These are phyloP conservation scores for Solanum phureja DNA, from an alignment of 257 asterid species.

Conservation along the genomic window DNA sequence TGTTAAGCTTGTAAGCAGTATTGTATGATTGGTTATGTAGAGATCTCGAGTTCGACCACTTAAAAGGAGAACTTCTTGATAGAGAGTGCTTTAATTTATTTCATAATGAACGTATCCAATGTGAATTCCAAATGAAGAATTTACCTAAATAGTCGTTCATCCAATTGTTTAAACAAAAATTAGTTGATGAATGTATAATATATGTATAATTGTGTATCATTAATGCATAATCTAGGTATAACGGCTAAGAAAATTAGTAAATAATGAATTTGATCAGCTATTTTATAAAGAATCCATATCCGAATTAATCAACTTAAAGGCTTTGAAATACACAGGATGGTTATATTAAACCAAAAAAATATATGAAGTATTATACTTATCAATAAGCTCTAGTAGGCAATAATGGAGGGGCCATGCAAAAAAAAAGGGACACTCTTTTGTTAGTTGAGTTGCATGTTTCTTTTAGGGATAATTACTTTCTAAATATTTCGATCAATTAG, in stretches of 20 bases:
- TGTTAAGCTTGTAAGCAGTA: not conserved
- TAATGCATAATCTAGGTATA: no score
- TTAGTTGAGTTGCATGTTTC: not conserved
- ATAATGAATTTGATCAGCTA: no score
- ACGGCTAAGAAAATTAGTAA: no score
- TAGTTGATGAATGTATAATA: not conserved
- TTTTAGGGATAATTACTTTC: not conserved
- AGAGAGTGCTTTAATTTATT: not conserved
- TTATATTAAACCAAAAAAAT: no score
- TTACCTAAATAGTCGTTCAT: not conserved
- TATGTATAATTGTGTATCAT: no score
- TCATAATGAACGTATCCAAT: no score
- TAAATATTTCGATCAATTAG: not conserved
- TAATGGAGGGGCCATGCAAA: not conserved
- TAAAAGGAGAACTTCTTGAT: not conserved
- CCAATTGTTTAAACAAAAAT: no score
- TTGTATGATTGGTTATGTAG: not conserved
- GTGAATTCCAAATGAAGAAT: not conserved
- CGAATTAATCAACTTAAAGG: no score
- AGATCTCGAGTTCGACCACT: not conserved
- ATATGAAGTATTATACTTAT: no score
- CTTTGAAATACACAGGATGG: no score
- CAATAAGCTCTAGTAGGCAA: not conserved
- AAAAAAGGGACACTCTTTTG: not conserved
- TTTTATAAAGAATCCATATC: no score